Percentiles rank a stretch among this genome's conserved stretches.
These are phyloP conservation scores for Verticillium zaregamsianum DNA, from an alignment of 2,329 filamentous ascomycete species.

Conservation along the genomic window DNA sequence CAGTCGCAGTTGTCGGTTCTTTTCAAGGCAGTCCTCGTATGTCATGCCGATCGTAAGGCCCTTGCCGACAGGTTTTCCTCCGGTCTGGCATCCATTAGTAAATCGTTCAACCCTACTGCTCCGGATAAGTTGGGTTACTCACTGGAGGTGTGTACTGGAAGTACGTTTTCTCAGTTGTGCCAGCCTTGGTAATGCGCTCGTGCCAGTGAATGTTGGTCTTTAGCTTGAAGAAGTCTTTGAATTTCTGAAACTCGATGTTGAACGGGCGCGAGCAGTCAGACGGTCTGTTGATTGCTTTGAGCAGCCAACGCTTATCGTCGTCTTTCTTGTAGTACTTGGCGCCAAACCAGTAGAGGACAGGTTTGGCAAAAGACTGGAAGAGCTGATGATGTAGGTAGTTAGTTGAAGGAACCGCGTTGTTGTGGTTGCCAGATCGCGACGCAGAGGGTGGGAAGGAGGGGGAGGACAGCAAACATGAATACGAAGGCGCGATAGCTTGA, in stretches of 20 bases:
- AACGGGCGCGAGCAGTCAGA: slow-evolving; percentile 35
- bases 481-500: neutral
- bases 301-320: slow-evolving; percentile 13
- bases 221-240: slow-evolving; percentile 52
- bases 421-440: neutral
- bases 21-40: slow-evolving; percentile 3
- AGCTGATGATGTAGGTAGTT: slow-evolving; percentile 42
- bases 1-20: slow-evolving; percentile 4
- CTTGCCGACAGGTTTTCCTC: slow-evolving; percentile 10
- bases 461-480: neutral
- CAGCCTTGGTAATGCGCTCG: slow-evolving; percentile 38
- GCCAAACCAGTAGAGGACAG: slow-evolving; percentile 58
- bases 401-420: neutral
- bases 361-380: slow-evolving; percentile 59
- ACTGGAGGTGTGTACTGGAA: slow-evolving; percentile 47
- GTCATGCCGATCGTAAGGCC: neutral
- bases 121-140: slow-evolving; percentile 16
- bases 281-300: slow-evolving; percentile 24
- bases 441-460: neutral
- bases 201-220: slow-evolving; percentile 59
- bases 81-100: neutral
- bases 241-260: slow-evolving; percentile 40
- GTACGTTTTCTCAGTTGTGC: slow-evolving; percentile 21
- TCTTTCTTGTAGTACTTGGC: slow-evolving; percentile 44
- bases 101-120: neutral